phyloP scores from a whole-genome alignment of 345 rosid species.

The Ailanthus altissimus region DNA sequence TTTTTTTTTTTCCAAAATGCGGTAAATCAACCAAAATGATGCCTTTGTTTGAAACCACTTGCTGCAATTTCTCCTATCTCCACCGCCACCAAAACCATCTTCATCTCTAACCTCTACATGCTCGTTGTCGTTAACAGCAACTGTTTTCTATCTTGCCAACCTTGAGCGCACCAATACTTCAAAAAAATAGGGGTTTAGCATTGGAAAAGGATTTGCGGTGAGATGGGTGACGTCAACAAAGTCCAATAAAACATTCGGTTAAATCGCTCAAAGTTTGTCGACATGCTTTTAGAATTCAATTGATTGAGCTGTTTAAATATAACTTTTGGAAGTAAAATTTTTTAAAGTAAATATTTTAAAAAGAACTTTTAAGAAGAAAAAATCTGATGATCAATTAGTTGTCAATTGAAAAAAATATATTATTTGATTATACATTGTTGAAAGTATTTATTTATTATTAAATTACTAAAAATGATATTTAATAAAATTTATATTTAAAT shows the following conservation, averaged over 20 bases:
- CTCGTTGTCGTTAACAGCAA: slow-evolving; percentile 79
- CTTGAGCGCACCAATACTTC: slow-evolving; percentile 88
- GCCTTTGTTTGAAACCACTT: slow-evolving; percentile 14
- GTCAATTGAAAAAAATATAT: no score
- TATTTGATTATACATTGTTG: no score
- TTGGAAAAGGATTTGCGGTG: slow-evolving; percentile 93
- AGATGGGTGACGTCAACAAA: slow-evolving; percentile 79
- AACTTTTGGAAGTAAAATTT: no score
- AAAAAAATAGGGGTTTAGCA: slow-evolving; percentile 84
- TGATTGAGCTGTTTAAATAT: no score
- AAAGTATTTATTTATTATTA: no score
- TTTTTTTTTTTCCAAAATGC: slow-evolving; percentile 37
- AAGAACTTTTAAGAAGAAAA: no score
- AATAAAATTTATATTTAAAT: no score
- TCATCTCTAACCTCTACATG: slow-evolving; percentile 53
- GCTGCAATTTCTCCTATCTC: slow-evolving; percentile 44
- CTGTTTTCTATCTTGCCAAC: slow-evolving; percentile 69
- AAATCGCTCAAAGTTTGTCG: slow-evolving; percentile 84
- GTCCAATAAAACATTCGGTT: slow-evolving; percentile 80
- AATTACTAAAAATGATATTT: no score
- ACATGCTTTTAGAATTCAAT: no score
- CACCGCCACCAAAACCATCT: slow-evolving; percentile 41
- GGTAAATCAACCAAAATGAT: slow-evolving; percentile 16
- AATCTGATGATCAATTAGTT: no score
- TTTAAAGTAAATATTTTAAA: no score